Base-by-base conservation (phyloP, 2,329 filamentous ascomycete genomes). In the Emergomyces africanus region DNA sequence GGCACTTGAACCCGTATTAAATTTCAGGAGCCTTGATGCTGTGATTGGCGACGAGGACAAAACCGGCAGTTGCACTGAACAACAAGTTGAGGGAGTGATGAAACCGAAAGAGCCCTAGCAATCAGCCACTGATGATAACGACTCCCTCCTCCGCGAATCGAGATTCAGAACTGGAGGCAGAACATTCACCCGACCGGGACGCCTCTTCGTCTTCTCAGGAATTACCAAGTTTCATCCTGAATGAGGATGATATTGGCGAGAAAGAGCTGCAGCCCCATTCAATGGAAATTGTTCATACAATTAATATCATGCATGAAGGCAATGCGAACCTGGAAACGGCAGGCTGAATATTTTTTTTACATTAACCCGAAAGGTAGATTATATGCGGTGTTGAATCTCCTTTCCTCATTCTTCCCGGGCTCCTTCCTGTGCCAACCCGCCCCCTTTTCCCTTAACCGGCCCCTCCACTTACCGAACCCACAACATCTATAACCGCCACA, bases 21-120 rank as follows among this genome's bases (percentile, higher is more conserved):
- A 96, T 71, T 96, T 96, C 69, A 81, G 85, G 59, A 96, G 90
- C 65, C 76, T 97, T 25, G 88, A 89, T 1, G 88, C 89, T 62
- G 89, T 95, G 70, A 88, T 96, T 35, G 88, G 86, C 0, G 83
- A 81, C 44, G 80, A 84, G 55, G 81, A 84, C 48, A 78, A 80
- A 59, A 69, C 68, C 9, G 71, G 71, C 6, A 68, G 66, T 57
- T 66, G 67, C 42, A 58, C 66, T 5, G 72, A 73, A 54, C 72
- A 75, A 62, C 72, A 75, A 62, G 68, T 73, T 41, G 75, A 76
- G 62, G 64, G 75, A 59, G 60, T 61, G n/a, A 61, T 61, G n/a
- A 61, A 56, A 6, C 56, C 61, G 20, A 61, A 64, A n/a, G 61
- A 54, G n/a, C 20, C 50, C 8, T n/a, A 20, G 59, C 1, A 67